Conservation (phyloP, 331 rosid species). For the Dryas integrifolia region DNA sequence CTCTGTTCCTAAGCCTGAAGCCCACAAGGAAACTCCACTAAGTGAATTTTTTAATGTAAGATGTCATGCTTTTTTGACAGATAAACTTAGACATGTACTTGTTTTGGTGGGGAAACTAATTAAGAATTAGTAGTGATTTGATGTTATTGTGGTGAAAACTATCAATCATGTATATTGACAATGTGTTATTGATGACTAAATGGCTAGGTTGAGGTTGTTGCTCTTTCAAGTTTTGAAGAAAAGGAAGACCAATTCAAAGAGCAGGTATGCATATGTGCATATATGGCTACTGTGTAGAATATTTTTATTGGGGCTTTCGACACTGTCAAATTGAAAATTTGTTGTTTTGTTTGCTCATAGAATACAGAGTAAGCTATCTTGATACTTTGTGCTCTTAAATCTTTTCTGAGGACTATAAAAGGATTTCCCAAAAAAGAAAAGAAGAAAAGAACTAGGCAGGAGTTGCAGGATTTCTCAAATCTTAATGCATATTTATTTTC, state of each 20-base stretch:
- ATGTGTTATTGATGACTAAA: conserved; percentile 35
- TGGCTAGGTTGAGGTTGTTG: conserved; percentile 92
- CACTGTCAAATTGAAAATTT: neutral
- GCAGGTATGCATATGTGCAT: conserved; percentile 59
- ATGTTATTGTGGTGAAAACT: neutral
- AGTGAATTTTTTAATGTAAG: conserved; percentile 91
- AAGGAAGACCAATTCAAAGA: conserved; percentile 93
- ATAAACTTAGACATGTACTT: neutral
- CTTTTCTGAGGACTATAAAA: neutral
- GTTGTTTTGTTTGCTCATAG: neutral
- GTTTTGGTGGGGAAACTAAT: neutral
- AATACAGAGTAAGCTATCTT: neutral
- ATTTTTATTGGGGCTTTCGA: neutral
- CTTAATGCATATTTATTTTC: neutral
- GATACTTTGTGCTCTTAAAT: neutral
- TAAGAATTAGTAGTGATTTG: neutral
- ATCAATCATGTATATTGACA: conserved; percentile 20
- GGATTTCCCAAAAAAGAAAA: neutral
- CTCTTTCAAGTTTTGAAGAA: conserved; percentile 96
- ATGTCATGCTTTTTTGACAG: conserved; percentile 18
- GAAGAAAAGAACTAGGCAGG: neutral
- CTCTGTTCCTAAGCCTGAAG: conserved; percentile 92
- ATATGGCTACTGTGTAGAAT: neutral
- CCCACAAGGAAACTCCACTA: conserved; percentile 81
- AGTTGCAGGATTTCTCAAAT: conserved; percentile 2